Percentiles rank a stretch among this genome's conserved stretches.
Conservation (phyloP, 2,329 filamentous ascomycete genomes). For the Apiospora arundinis region DNA sequence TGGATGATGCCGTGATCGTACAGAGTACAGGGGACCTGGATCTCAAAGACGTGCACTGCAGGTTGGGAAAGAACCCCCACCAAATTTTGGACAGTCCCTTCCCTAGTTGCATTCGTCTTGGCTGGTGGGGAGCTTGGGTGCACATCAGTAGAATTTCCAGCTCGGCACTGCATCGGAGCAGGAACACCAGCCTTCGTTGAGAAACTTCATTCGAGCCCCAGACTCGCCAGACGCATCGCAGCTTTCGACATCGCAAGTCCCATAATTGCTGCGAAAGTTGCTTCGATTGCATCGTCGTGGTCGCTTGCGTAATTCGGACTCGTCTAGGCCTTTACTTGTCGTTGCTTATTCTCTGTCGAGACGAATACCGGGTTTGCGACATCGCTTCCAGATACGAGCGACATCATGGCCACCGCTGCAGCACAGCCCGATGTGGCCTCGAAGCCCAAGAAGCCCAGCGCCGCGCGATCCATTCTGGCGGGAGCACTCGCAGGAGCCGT, state of each 20-base stretch:
- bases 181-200: background rate
- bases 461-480: constrained; percentile 87
- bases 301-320: background rate
- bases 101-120: background rate
- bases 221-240: background rate
- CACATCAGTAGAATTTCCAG: background rate
- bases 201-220: background rate
- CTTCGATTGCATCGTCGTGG: background rate
- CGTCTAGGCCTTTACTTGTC: background rate
- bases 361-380: background rate
- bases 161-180: constrained; percentile 14
- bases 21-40: background rate
- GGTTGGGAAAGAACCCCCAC: background rate
- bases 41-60: background rate
- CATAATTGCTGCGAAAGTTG: background rate
- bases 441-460: constrained; percentile 67
- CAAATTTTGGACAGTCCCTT: background rate
- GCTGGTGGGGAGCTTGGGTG: background rate
- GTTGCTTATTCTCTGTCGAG: no score
- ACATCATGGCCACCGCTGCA: constrained; percentile 25
- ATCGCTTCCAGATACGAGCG: background rate
- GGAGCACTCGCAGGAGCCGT: constrained; percentile 93
- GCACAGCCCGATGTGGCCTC: constrained; percentile 29
- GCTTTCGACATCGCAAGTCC: constrained; percentile 9
- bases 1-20: background rate